Base-by-base conservation (phyloP, 2,329 filamentous ascomycete genomes). In the Hymenoscyphus albidus region DNA sequence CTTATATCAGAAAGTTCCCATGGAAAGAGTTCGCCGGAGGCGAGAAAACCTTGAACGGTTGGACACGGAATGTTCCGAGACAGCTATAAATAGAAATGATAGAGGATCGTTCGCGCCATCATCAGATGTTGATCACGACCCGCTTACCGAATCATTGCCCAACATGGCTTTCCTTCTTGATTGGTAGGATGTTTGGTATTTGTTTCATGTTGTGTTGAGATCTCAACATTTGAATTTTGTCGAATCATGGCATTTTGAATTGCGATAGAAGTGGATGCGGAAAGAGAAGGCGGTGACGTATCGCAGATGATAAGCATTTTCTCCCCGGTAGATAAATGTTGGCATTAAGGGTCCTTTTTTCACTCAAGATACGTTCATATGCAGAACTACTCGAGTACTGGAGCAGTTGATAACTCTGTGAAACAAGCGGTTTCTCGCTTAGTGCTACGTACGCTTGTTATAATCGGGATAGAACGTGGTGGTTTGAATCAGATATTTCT, bases 101-200 rank as follows among this genome's bases (percentile, higher is more conserved):
- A 4, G 27, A 27, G 27, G 27, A 27, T 27, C 3, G 42, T 27
- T n/a, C 7, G 22, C 18, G n/a, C 44, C 44, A 51, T 51, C 18
- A 51, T 51, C 44, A 51, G 44, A 51, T 51, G 44, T 51, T 51
- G 44, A 51, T 51, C 44, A 51, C 22, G 44, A 51, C 18, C 18
- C 44, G 44, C 14, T 51, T 51, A 51, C 44, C 44, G 22, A n/a
- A 12, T 51, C 18, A 51, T 51, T 10, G 18, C n/a, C 44, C n/a
- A 51, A 22, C 2, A 7, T 51, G 44, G 44, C 4, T 22, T 5
- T 44, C 16, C n/a, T 48, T 48, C 18, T 48, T 51, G n/a, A 51
- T 22, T 51, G 44, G 42, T 44, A 44, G 35, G n/a, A 18, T n/a
- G 42, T n/a, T 27, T 44, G 44, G 18, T 44, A 27, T 51, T 51